phyloP scores from a whole-genome alignment of 495 filamentous ascomycete genomes.

The Amphirosellinia nigrospora region DNA sequence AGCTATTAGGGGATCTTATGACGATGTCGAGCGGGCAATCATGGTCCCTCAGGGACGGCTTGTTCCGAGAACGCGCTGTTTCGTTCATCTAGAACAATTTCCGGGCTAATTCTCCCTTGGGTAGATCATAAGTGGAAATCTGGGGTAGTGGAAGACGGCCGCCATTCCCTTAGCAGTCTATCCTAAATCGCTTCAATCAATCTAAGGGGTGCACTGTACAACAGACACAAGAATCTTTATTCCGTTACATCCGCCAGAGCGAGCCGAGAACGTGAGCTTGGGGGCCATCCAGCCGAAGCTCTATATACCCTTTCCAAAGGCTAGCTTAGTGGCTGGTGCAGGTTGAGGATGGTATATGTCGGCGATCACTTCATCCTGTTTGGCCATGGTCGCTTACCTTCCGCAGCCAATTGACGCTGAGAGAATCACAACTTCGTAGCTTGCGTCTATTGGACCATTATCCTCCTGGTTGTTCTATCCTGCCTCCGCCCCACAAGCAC shows the following conservation, averaged over 20 bases:
- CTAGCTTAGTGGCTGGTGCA: not conserved
- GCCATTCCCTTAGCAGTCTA: constrained; percentile 15
- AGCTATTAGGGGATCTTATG: not conserved
- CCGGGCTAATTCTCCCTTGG: constrained; percentile 38
- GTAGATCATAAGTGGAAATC: constrained; percentile 36
- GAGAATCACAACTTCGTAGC: constrained; percentile 4
- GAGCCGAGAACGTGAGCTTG: constrained; percentile 23
- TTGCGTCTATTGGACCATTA: constrained; percentile 4
- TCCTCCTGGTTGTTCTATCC: not conserved
- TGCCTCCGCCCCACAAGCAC: constrained; percentile 16
- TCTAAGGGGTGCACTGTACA: constrained; percentile 15
- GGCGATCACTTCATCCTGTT: constrained; percentile 23
- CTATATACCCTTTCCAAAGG: not conserved
- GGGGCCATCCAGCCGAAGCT: constrained; percentile 5
- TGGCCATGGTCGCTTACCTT: constrained; percentile 23
- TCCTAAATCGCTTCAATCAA: constrained; percentile 31
- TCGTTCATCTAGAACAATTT: constrained; percentile 41
- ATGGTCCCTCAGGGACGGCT: constrained; percentile 35
- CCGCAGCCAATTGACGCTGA: constrained; percentile 13
- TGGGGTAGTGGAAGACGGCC: constrained; percentile 11
- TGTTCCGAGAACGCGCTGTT: constrained; percentile 34
- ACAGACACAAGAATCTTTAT: constrained; percentile 18
- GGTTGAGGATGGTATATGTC: not conserved
- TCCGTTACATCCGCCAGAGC: constrained; percentile 41
- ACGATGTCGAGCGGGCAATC: constrained; percentile 17